Percentiles rank a stretch among this genome's conserved stretches.
These are phyloP conservation scores for Quercus rubra DNA, from an alignment of 306 rosid species.

Conservation along the genomic window DNA sequence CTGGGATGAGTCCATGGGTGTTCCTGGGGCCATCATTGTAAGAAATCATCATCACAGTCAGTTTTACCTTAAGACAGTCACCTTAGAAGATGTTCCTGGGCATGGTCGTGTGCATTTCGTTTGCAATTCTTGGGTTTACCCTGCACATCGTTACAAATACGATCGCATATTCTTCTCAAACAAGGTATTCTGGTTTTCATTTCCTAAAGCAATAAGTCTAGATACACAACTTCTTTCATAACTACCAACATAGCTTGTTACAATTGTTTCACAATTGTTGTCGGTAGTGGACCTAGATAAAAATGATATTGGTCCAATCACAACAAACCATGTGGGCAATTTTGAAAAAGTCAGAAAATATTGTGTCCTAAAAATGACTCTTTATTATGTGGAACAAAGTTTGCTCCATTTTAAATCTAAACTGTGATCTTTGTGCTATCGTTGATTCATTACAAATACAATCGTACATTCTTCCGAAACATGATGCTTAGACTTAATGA, in stretches of 20 bases:
- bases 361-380: no score
- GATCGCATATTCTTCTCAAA: conserved; percentile 77
- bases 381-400: not conserved
- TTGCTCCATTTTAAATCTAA: not conserved
- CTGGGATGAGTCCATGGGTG: conserved; percentile 74
- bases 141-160: conserved; percentile 58
- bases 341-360: no score
- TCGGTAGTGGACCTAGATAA: no score
- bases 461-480: no score
- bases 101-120: conserved; percentile 57
- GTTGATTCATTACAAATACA: no score
- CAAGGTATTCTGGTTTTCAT: conserved; percentile 37
- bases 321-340: no score
- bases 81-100: conserved; percentile 61
- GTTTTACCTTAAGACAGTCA: conserved; percentile 66
- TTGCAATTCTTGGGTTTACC: conserved; percentile 98
- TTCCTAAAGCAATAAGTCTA: no score
- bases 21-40: conserved; percentile 70
- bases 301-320: no score
- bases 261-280: no score
- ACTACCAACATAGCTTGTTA: no score
- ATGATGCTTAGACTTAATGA: conserved; percentile 1
- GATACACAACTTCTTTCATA: no score
- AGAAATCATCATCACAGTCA: conserved; percentile 70
- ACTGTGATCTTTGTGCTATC: not conserved